phyloP scores from a whole-genome alignment of 768 basidiomycete species.

The Leccinum disarticulatum region DNA sequence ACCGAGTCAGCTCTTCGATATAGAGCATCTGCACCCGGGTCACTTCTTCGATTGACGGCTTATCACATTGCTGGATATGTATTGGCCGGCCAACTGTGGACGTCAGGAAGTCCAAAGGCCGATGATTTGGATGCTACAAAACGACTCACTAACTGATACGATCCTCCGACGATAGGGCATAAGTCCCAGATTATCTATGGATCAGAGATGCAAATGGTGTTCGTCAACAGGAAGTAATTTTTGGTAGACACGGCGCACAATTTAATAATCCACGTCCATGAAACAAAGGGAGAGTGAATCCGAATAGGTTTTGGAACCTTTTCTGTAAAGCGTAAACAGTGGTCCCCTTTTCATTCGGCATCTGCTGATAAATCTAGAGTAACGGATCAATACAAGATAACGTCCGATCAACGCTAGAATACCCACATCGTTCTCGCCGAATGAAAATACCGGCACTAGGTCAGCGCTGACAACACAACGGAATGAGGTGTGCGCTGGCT shows the following conservation, averaged over 20 bases:
- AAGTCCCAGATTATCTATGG: constrained; percentile 85
- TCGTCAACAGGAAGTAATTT: not conserved
- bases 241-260: constrained; percentile 54
- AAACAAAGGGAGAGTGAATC: constrained; percentile 96
- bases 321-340: constrained; percentile 84
- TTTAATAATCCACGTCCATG: constrained; percentile 94
- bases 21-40: constrained; percentile 78
- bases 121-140: not conserved
- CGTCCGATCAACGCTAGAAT: constrained; percentile 12
- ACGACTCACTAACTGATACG: constrained; percentile 88
- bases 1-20: constrained; percentile 92
- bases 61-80: constrained; percentile 68
- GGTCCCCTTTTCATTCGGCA: constrained; percentile 94
- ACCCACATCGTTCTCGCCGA: constrained; percentile 95
- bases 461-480: constrained; percentile 62
- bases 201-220: not conserved
- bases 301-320: constrained; percentile 88
- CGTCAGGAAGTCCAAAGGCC: not conserved
- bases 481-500: constrained; percentile 1
- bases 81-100: constrained; percentile 85
- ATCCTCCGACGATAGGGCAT: constrained; percentile 96
- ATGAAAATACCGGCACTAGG: constrained; percentile 96
- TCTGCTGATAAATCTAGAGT: constrained; percentile 88
- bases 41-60: constrained; percentile 81
- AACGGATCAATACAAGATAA: not conserved